Conservation (phyloP, 2,329 filamentous ascomycete genomes). For the Penicillium sp. region DNA sequence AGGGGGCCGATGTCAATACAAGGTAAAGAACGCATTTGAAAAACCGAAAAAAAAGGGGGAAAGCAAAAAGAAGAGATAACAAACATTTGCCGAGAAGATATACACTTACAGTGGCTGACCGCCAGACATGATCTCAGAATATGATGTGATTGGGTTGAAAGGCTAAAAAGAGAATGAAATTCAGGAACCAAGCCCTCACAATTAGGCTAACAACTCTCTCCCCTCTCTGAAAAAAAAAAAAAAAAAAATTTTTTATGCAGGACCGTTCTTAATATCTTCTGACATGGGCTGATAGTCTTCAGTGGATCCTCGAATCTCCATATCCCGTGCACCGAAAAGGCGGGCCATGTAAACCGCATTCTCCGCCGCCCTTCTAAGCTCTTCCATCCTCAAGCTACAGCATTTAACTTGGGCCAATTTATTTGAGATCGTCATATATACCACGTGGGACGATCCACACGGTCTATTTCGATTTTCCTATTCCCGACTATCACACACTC, state of each 20-base stretch:
- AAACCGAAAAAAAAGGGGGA: background rate
- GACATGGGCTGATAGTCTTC: background rate
- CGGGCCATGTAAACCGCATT: constrained; percentile 21
- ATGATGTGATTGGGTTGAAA: constrained; percentile 8
- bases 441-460: constrained; percentile 9
- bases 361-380: constrained; percentile 9
- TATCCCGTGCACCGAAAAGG: constrained; percentile 20
- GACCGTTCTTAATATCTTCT: background rate
- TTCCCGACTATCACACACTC: background rate
- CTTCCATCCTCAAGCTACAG: constrained; percentile 8
- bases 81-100: background rate
- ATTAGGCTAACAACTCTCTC: background rate
- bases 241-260: constrained; percentile 1
- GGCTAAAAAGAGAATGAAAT: background rate
- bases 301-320: constrained; percentile 11
- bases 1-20: background rate
- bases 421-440: background rate
- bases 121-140: constrained; percentile 1
- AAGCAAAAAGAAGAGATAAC: background rate
- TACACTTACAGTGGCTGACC: constrained; percentile 4
- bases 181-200: background rate
- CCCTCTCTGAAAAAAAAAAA: background rate
- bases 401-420: background rate
- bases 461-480: background rate
- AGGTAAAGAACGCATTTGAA: background rate